Conservation (phyloP, 345 rosid genomes). For the Aquilaria yunnanensis region DNA sequence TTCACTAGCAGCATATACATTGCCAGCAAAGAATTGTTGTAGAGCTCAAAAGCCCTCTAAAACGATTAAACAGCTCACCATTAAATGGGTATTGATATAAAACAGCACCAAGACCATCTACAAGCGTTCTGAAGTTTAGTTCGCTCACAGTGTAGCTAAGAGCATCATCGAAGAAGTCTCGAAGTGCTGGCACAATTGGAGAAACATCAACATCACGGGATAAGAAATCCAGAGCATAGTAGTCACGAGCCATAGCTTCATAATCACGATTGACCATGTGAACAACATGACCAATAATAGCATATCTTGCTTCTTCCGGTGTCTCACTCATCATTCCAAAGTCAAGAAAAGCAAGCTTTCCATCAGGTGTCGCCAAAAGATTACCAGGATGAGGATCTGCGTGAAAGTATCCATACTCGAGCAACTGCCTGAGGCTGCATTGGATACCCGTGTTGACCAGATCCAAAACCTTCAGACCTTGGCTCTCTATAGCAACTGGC, state of each 20-base stretch:
- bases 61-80: slow-evolving; percentile 32
- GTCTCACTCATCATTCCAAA: slow-evolving; percentile 99
- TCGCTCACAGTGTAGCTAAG: slow-evolving; percentile 90
- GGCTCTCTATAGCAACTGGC: slow-evolving; percentile 83
- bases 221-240: slow-evolving; percentile 78
- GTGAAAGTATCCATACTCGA: slow-evolving; percentile 94
- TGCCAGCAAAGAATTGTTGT: not conserved
- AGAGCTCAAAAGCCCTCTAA: not conserved
- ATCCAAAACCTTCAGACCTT: slow-evolving; percentile 94
- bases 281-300: slow-evolving; percentile 89
- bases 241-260: slow-evolving; percentile 98
- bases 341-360: slow-evolving; percentile 96
- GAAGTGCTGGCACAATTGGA: slow-evolving; percentile 88
- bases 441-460: slow-evolving; percentile 92
- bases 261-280: slow-evolving; percentile 96
- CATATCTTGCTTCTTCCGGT: slow-evolving; percentile 94
- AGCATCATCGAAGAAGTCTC: slow-evolving; percentile 86
- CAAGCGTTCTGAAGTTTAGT: slow-evolving; percentile 84
- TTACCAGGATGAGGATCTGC: slow-evolving; percentile 99
- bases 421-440: slow-evolving; percentile 91
- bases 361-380: slow-evolving; percentile 95
- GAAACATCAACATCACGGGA: slow-evolving; percentile 88
- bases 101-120: slow-evolving; percentile 91
- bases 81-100: slow-evolving; percentile 86
- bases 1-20: too few relatives aligned